Base-by-base conservation (phyloP, 208 protist genomes). In the Strigomonas galati region DNA sequence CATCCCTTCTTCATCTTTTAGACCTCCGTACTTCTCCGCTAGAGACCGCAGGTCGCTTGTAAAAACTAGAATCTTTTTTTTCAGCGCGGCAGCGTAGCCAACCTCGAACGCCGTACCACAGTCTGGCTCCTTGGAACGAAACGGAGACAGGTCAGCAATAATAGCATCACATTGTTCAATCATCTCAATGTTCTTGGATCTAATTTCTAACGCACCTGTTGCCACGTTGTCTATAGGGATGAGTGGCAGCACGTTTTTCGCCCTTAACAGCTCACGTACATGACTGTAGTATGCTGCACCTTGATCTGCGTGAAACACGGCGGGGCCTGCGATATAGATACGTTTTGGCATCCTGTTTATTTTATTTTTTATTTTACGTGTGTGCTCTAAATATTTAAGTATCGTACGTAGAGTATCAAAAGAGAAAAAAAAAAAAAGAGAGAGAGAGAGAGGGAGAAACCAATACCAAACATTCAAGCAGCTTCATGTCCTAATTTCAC, bases 241-340 rank as follows among this genome's bases (percentile, higher is more conserved):
- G 17, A 94, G 76, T 2, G 88, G 76, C 21, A 67, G 59, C 0
- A 91, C 74, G 26, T 67, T 67, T 9, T 86, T 71, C 9, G 27
- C 48, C 6, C 43, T 35, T 14, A 91, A 60, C 14, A 89, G 64
- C 1, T 23, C 54, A 24, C 84, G 82, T 10, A 89, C 80, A 10
- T 75, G 56, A 49, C 76, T 58, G 76, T 85, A 91, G 74, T 87
- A 82, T 0, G 79, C 51, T 21, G 57, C 71, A 3, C 88, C 88
- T 21, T 81, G 61, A 57, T 94, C 88, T 7, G 67, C 19, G 60
- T 84, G 67, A 51, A 94, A 94, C 37, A 94, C 82, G 0, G 81
- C 85, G 2, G 88, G 88, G 10, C 88, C 85, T 6, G 88, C 88
- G 66, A 94, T 94, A 62, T 94, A 94, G 27, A 92, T 85, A 30